Base-by-base conservation (phyloP, 805 yeast genomes). In the Barnettozyma sp. region DNA sequence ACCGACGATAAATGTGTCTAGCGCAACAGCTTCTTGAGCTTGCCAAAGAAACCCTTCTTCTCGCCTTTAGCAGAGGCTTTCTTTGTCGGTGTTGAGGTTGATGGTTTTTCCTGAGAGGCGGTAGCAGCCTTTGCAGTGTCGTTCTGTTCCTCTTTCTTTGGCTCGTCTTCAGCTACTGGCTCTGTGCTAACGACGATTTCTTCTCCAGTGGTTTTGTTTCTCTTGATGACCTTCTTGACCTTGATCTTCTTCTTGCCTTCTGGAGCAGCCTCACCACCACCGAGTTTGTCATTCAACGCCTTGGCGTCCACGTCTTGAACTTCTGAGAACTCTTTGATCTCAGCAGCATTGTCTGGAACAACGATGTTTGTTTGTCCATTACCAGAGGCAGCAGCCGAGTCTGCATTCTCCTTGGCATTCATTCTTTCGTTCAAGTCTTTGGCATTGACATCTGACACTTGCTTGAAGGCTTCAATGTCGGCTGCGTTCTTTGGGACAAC, bases 301-400 rank as follows among this genome's bases (percentile, higher is more conserved):
- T 72, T 63, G 20, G 80, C 74, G 48, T 76, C 74, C 21, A 73
- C 81, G 35, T 70, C 67, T 34, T 66, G 49, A 17, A 77, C 67
- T 46, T 76, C 71, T 31, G 61, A 58, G 52, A 86, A 81, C 33
- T 77, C 95, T 40, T 71, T 65, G 49, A 84, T 73, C n/a, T 74
- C 68, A 29, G 68, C 70, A 14, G 84, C 70, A 52, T 82, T 71
- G 27, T 62, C 50, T 32, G 90, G 90, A 46, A 82, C 55, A 25
- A 65, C 76, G 45, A 79, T 63, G 28, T 88, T 88, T 22, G 86
- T 82, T n/a, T n/a, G n/a, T n/a, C n/a, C n/a, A n/a, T n/a, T n/a
- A n/a, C n/a, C n/a, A n/a, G n/a, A n/a, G n/a, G n/a, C n/a, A n/a
- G n/a, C 24, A 9, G 24, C 11, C 24, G 24, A 22, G 24, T 9